phyloP scores from a whole-genome alignment of 805 yeast genomes.

The Candida ortonii region DNA sequence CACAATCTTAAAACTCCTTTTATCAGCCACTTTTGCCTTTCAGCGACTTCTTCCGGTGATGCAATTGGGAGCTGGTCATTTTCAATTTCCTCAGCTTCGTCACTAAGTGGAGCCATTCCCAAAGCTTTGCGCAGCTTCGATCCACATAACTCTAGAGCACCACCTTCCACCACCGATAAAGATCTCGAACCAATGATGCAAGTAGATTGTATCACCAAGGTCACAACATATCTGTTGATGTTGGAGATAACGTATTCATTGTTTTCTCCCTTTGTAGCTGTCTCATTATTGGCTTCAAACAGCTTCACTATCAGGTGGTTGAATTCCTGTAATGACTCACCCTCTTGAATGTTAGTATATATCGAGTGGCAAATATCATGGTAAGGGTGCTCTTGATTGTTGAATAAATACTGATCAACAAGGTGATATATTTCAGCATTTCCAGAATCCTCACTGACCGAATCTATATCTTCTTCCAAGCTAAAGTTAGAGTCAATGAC shows the following conservation, averaged over 20 bases:
- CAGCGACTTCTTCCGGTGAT: slow-evolving; percentile 25
- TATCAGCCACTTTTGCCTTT: slow-evolving; percentile 44
- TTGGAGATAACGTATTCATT: slow-evolving; percentile 19
- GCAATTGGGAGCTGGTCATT: slow-evolving; percentile 25
- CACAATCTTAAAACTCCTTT: slow-evolving; percentile 61
- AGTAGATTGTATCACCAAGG: slow-evolving; percentile 64
- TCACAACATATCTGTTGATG: slow-evolving; percentile 45
- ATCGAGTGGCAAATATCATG: slow-evolving; percentile 33
- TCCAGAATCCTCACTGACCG: slow-evolving; percentile 21
- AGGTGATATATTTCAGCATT: slow-evolving; percentile 31
- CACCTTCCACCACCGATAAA: slow-evolving; percentile 67
- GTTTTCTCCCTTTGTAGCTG: slow-evolving; percentile 5
- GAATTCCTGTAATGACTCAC: slow-evolving; percentile 29
- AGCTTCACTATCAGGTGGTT: slow-evolving; percentile 25
- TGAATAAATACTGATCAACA: slow-evolving; percentile 34
- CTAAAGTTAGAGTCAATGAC: slow-evolving; percentile 16
- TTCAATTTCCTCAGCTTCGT: slow-evolving; percentile 15
- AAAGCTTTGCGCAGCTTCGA: slow-evolving; percentile 27
- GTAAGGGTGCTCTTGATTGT: slow-evolving; percentile 33
- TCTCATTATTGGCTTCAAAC: slow-evolving; percentile 18
- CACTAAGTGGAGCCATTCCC: slow-evolving; percentile 19
- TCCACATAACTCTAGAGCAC: slow-evolving; percentile 34
- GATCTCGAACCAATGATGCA: slow-evolving; percentile 88
- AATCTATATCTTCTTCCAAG: slow-evolving; percentile 20
- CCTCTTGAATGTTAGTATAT: slow-evolving; percentile 33